phyloP scores from a whole-genome alignment of 2,329 filamentous ascomycete genomes.

The Cladosporium sp. region DNA sequence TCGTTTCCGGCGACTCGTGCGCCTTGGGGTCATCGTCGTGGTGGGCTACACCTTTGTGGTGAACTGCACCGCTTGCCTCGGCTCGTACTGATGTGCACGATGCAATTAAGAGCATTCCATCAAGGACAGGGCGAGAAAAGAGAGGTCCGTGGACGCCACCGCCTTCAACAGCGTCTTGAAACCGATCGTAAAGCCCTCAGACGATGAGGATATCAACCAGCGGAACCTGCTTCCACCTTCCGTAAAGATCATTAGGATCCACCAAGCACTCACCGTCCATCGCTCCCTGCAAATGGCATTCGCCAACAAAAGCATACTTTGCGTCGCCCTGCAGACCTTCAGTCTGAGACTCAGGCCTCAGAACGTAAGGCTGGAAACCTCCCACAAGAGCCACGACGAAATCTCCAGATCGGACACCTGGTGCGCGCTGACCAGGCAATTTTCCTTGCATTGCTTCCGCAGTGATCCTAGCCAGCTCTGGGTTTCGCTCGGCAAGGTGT shows the following conservation, averaged over 20 bases:
- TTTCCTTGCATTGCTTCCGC: not conserved
- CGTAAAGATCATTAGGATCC: not conserved
- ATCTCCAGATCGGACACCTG: constrained; percentile 17
- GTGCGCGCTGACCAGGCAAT: constrained; percentile 11
- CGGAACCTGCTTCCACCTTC: constrained; percentile 2
- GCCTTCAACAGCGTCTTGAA: not conserved
- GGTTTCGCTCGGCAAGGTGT: not conserved
- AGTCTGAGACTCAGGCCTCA: constrained; percentile 1
- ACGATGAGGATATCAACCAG: constrained; percentile 15
- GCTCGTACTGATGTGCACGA: not conserved
- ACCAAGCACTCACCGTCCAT: constrained; percentile 20
- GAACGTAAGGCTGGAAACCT: constrained; percentile 21
- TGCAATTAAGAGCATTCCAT: too few species aligned
- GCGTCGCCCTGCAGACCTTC: not conserved
- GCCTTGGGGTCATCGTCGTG: too few species aligned
- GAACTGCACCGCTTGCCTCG: not conserved
- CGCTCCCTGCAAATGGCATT: constrained; percentile 19
- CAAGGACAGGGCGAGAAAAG: too few species aligned
- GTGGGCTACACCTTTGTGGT: too few species aligned
- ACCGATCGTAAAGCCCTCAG: not conserved
- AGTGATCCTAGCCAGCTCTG: not conserved
- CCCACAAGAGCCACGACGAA: constrained; percentile 20
- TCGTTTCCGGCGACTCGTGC: too few species aligned
- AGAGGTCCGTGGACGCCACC: too few species aligned
- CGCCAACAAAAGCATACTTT: constrained; percentile 18